phyloP scores from a whole-genome alignment of 2,329 filamentous ascomycete species.

The Cladosporium sp. region DNA sequence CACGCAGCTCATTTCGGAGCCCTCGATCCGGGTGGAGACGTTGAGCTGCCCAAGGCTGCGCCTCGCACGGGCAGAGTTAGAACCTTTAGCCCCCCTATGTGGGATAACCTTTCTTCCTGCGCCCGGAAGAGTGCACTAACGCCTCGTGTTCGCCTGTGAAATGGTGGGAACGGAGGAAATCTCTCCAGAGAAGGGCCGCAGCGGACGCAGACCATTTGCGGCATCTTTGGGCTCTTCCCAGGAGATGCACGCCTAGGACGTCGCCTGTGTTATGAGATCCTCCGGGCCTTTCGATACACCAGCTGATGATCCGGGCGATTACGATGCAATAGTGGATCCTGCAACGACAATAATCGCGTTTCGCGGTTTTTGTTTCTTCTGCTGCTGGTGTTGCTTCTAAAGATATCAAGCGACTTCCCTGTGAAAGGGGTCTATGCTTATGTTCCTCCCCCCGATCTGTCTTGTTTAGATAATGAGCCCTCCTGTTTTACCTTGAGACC shows the following conservation, averaged over 20 bases:
- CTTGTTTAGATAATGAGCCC: neutral
- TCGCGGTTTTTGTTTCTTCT: neutral
- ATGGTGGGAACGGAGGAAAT: neutral
- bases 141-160: constrained; percentile 3
- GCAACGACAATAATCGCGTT: constrained; percentile 5
- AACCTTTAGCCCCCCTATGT: constrained; percentile 4
- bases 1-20: constrained; percentile 7
- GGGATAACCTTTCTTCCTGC: constrained; percentile 3
- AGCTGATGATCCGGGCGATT: constrained; percentile 7
- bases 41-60: constrained; percentile 8
- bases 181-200: constrained; percentile 8
- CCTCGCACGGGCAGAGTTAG: neutral
- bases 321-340: constrained; percentile 7
- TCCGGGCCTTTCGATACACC: constrained; percentile 4
- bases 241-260: neutral
- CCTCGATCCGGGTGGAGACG: neutral
- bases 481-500: neutral
- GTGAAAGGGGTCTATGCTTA: neutral
- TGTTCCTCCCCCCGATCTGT: neutral
- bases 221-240: neutral
- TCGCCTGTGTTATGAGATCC: constrained; percentile 12
- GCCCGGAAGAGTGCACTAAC: constrained; percentile 8
- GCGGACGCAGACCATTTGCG: neutral
- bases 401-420: constrained; percentile 7
- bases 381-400: constrained; percentile 2